Percentiles rank a stretch among this genome's conserved stretches.
Conservation (phyloP, 129 eudicot species). For the Pittosporum tobira region DNA sequence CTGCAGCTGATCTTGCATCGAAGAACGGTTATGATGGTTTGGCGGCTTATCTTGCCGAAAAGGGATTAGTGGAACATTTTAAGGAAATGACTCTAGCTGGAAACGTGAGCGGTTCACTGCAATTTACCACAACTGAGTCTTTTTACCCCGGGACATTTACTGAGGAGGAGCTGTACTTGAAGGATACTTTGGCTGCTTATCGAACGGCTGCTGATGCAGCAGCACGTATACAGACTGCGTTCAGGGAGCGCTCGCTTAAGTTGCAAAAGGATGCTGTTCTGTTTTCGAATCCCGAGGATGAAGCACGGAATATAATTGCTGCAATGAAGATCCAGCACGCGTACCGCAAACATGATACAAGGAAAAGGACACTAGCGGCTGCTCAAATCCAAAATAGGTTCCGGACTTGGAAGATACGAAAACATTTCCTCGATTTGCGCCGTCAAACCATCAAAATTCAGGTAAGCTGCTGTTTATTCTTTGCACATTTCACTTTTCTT, state of each 20-base stretch:
- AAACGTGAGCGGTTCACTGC: slow-evolving; percentile 74
- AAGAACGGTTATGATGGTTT: slow-evolving; percentile 76
- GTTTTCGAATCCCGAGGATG: slow-evolving; percentile 52
- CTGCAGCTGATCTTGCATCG: slow-evolving; percentile 89
- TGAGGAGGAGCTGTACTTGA: slow-evolving; percentile 70
- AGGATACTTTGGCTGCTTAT: slow-evolving; percentile 87
- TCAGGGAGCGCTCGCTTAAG: slow-evolving; percentile 73
- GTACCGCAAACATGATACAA: slow-evolving; percentile 50
- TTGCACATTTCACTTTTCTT: neutral
- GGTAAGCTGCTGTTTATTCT: slow-evolving; percentile 31
- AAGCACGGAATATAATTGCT: slow-evolving; percentile 80
- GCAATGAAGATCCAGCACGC: slow-evolving; percentile 99
- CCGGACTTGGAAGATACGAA: slow-evolving; percentile 82
- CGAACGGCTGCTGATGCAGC: slow-evolving; percentile 98
- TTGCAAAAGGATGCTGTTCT: slow-evolving; percentile 45
- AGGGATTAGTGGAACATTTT: slow-evolving; percentile 77
- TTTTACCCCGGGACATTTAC: slow-evolving; percentile 24
- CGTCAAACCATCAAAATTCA: slow-evolving; percentile 85
- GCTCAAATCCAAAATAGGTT: slow-evolving; percentile 73
- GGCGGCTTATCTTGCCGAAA: slow-evolving; percentile 90
- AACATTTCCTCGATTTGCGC: slow-evolving; percentile 73
- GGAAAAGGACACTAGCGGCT: slow-evolving; percentile 74
- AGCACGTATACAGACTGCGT: slow-evolving; percentile 90
- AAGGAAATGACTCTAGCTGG: slow-evolving; percentile 88
- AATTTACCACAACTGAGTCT: slow-evolving; percentile 37